These are phyloP conservation scores for Aspergillus intermedius DNA, from an alignment of 2,329 filamentous ascomycete genomes.

Conservation along the genomic window DNA sequence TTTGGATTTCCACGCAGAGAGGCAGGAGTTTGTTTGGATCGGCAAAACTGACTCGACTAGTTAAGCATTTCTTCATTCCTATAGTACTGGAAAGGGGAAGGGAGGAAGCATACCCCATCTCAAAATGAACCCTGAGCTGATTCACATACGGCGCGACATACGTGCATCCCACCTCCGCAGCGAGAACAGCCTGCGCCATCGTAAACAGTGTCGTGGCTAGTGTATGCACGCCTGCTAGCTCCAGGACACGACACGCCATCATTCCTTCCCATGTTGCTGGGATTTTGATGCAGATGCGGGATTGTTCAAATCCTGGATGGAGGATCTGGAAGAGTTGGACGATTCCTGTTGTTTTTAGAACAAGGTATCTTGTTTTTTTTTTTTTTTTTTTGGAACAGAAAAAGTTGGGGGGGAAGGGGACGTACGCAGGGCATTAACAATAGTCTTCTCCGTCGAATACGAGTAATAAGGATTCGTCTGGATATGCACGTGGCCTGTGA, in stretches of 20 bases:
- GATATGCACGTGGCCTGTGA: slow-evolving; percentile 51
- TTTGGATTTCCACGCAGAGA: slow-evolving; percentile 48
- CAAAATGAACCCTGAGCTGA: slow-evolving; percentile 58
- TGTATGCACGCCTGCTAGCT: slow-evolving; percentile 50
- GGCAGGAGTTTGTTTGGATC: slow-evolving; percentile 34
- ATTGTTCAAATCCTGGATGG: slow-evolving; percentile 39
- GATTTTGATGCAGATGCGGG: slow-evolving; percentile 57
- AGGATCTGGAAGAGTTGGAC: slow-evolving; percentile 43
- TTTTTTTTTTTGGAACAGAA: no score
- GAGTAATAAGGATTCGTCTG: slow-evolving; percentile 55
- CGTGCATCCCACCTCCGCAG: slow-evolving; percentile 51
- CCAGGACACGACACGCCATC: slow-evolving; percentile 51
- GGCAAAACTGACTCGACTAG: slow-evolving; percentile 13
- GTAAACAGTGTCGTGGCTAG: slow-evolving; percentile 59
- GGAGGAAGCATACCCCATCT: slow-evolving; percentile 23
- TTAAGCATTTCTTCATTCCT: neutral
- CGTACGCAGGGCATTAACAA: slow-evolving; percentile 48
- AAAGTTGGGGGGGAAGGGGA: neutral
- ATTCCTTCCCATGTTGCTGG: slow-evolving; percentile 59
- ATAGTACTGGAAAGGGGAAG: neutral
- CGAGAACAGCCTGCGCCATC: slow-evolving; percentile 54
- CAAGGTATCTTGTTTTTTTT: neutral
- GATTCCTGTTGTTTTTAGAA: slow-evolving; percentile 39
- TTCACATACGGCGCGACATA: slow-evolving; percentile 62
- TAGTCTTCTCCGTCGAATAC: slow-evolving; percentile 45